Conservation (phyloP, 2,329 filamentous ascomycete genomes). For the Penicillium nordicum region DNA sequence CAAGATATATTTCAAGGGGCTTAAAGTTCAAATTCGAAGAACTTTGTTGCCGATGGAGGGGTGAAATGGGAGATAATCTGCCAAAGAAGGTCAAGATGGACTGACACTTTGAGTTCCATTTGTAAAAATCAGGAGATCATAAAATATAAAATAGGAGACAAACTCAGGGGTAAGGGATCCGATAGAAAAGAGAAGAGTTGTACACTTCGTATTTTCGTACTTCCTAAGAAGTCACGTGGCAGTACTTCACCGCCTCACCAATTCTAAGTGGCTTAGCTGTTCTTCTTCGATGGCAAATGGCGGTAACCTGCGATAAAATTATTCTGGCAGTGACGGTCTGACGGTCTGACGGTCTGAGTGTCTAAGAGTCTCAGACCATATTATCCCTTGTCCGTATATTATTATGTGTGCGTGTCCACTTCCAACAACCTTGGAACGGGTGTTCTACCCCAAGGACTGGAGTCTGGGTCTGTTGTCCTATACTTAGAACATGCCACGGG, state of each 20-base stretch:
- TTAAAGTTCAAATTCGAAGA: background rate
- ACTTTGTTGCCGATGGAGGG: background rate
- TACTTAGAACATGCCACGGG: conserved; percentile 11
- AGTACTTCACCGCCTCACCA: background rate
- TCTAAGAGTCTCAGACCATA: background rate
- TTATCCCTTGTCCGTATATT: background rate
- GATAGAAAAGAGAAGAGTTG: background rate
- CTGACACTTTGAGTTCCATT: background rate
- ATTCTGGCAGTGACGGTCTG: background rate
- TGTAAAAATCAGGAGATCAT: background rate
- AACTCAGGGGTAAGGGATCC: background rate
- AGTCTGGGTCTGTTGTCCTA: conserved; percentile 9
- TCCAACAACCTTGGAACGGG: background rate
- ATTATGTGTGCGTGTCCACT: background rate
- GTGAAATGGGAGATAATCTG: background rate
- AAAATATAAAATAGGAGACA: background rate
- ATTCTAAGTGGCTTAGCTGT: background rate
- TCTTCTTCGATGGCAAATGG: conserved; percentile 4
- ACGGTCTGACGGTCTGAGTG: background rate
- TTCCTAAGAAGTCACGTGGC: background rate
- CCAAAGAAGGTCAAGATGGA: background rate
- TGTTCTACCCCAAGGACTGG: background rate
- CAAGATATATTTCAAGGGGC: conserved; percentile 1
- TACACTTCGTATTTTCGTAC: background rate
- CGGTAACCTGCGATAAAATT: conserved; percentile 5